Percentiles rank a stretch among this genome's conserved stretches.
Evolutionary conservation across 441 rosid genomes (phyloP).

Genomic region (Pelargonium fulgidum): DNA sequence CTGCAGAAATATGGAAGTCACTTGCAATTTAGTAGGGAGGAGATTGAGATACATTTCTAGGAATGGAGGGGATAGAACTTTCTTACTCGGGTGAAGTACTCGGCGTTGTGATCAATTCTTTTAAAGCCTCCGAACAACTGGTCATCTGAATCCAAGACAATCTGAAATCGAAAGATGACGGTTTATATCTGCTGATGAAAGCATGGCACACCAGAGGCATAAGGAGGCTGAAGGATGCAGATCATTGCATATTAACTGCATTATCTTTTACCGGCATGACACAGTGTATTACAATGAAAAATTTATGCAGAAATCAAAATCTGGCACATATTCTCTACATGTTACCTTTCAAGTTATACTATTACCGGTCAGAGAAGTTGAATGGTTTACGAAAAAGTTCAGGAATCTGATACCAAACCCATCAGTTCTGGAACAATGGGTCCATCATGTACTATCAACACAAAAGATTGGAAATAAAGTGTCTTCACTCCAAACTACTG

Average conservation of each 20-base stretch:
- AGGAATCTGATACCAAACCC: not conserved
- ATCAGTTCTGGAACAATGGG: not conserved
- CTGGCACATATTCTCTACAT: not conserved
- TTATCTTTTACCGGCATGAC: too few species aligned
- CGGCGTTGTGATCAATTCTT: conserved; percentile 54
- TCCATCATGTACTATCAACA: not conserved
- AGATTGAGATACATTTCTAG: not conserved
- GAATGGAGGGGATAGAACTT: conserved; percentile 5
- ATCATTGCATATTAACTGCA: too few species aligned
- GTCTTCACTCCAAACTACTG: not conserved
- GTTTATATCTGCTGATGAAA: not conserved
- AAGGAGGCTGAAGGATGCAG: not conserved
- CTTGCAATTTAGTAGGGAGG: not conserved
- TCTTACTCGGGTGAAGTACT: conserved; percentile 73
- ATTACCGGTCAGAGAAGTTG: not conserved
- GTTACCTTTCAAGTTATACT: not conserved
- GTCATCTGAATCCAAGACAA: conserved; percentile 80
- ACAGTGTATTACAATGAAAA: not conserved
- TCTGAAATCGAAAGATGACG: conserved; percentile 29
- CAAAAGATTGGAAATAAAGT: not conserved
- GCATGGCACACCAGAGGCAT: too few species aligned
- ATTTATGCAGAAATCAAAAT: not conserved
- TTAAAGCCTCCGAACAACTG: conserved; percentile 66
- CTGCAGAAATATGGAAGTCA: conserved; percentile 34
- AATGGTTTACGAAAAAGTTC: not conserved